A percentile compares a stretch with the other conserved stretches of the same genome.
These are phyloP conservation scores for Coniochaeta sp. DNA, from an alignment of 2,329 filamentous ascomycete species.

Conservation along the genomic window DNA sequence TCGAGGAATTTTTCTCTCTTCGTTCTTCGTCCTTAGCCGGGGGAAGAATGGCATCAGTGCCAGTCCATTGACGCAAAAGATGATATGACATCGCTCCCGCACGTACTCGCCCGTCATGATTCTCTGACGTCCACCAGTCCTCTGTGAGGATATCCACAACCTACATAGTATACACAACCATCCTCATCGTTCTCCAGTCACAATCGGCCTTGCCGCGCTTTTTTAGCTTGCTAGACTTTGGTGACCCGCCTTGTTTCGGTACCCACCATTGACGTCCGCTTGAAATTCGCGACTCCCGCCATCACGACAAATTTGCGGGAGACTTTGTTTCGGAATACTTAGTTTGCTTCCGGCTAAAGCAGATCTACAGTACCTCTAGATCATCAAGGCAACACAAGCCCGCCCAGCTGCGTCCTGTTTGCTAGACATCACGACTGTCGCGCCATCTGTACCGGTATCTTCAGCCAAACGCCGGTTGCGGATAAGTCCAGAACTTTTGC, in stretches of 20 bases:
- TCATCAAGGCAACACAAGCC: not conserved
- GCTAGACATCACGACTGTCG: not conserved
- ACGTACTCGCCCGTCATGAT: not conserved
- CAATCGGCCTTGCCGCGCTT: not conserved
- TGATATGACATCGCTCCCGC: not conserved
- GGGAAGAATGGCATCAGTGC: not conserved
- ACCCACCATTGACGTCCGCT: slow-evolving; percentile 2
- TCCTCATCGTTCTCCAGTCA: not conserved
- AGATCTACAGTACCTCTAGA: not conserved
- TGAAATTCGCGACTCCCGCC: not conserved
- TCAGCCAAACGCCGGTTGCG: not conserved
- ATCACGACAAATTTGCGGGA: slow-evolving; percentile 3
- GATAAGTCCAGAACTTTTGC: not conserved
- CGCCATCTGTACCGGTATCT: not conserved
- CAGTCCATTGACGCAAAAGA: not conserved
- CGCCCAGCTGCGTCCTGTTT: not conserved
- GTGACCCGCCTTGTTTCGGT: not conserved
- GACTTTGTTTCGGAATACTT: not conserved
- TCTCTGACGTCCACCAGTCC: not conserved
- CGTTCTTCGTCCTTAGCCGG: not conserved
- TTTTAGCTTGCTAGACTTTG: not conserved
- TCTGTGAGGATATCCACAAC: not conserved
- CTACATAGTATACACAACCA: not conserved
- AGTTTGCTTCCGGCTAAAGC: not conserved
- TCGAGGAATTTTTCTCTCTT: not conserved